Base-by-base conservation (phyloP, 2,329 filamentous ascomycete species). In the Allantophomopsis lycopodina region DNA sequence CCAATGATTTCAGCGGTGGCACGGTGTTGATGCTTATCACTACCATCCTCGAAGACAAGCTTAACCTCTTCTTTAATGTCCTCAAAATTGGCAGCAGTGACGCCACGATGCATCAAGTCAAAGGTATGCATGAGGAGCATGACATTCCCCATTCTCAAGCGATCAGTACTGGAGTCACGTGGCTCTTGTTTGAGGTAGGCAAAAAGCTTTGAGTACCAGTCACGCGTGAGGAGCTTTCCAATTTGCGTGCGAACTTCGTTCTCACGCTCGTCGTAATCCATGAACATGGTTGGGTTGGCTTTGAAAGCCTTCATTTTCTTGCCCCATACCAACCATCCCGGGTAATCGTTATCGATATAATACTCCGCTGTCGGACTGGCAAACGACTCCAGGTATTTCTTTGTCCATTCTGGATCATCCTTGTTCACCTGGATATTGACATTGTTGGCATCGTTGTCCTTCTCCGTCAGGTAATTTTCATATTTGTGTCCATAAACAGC, bases 151-250 rank as follows among this genome's bases (percentile, higher is more conserved):
- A 94, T 88, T 40, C 88, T 76, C 65, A 98, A 96, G 39, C 89
- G 75, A 56, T 98, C 89, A 1, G 83, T 71, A 4, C 71, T 72
- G 0, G 76, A 61, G 55, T 96, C 89, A 35, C 89, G 78, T 2
- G 91, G 89, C 58, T 96, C 89, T 60, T 96, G 91, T 63, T 95
- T 96, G 64, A 96, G 73, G 55, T 89, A 96, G 17, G 79, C 83
- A 53, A 98, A 98, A 59, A 81, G 89, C 38, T 80, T 81, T 34
- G 74, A 73, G 49, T 95, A 79, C 93, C 91, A 98, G 20, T 85
- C 74, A 37, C 78, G 78, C 43, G 83, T 85, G 45, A 98, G 66
- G 33, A 87, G 67, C 40, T 71, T 71, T 36, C 88, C 91, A 52
- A 98, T 91, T 53, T 84, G 82, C 40, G 73, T 71, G 32, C 89